Evolutionary conservation across 176 grass and related monocot genomes (phyloP), one percentile per base, ranked within the genome.

Genomic region (Areca catechu): DNA sequence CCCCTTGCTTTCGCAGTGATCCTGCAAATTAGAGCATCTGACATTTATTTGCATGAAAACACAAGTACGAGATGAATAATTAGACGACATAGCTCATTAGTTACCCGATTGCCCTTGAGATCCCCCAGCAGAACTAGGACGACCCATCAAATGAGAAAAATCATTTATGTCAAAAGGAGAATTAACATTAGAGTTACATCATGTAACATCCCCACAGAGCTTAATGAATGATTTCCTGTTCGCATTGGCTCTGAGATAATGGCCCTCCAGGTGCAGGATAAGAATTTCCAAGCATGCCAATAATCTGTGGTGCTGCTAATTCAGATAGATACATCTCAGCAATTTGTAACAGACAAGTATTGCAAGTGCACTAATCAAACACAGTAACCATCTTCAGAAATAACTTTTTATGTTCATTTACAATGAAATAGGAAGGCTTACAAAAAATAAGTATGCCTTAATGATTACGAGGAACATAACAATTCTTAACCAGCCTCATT

Each of bases 101-200:
- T 85, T 92, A 98, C 93, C 93, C 70, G 83, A 98, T 76, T 98
- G 93, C 61, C 93, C 93, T 77, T 97, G 93, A 16, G 84, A 67
- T 24, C 93, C 87, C 54, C 93, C 81, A 17, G 83, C 84, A 50
- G 93, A 98, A 85, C 34, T 98, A 71, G 93, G 88, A 16, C 84
- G 84, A 17, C 87, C 83, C 71, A 61, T 85, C 67, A 98, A 82
- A 77, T 89, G 93, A 60, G 87, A 87, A 61, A 98, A 98, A 85
- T 98, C 93, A 83, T 88, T 92, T 52, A 98, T 88, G 79, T 98
- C 87, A 75, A 83, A 98, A 28, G 87, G 87, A 89, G 81, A 51
- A 49, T 25, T 83, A 21, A 92, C 93, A 70, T 62, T 72, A 19
- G 73, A 68, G 65, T 79, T 62, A 77, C 71, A 24, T 88, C 84